A percentile compares a stretch with the other conserved stretches of the same genome.
Evolutionary conservation across 139 green algal species (phyloP).

Genomic region (Asterochloris sp.): DNA sequence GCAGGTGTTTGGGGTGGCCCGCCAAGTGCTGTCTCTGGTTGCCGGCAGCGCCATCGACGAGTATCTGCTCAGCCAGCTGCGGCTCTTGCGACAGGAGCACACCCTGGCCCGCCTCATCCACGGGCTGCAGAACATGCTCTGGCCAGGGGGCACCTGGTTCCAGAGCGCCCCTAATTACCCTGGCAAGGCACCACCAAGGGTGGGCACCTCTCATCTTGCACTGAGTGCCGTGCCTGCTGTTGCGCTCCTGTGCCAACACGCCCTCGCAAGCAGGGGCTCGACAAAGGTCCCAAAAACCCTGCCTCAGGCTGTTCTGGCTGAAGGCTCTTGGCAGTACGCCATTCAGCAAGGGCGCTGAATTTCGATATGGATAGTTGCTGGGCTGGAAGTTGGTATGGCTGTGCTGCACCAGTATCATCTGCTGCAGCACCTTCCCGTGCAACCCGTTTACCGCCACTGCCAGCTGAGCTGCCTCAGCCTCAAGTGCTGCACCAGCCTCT

Average conservation of each 20-base stretch:
- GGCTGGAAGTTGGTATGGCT: too few species aligned
- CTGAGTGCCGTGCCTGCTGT: background rate
- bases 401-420: too few species aligned
- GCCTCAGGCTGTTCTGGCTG: too few species aligned
- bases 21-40: conserved; percentile 63
- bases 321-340: too few species aligned
- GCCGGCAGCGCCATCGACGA: conserved; percentile 73
- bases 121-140: conserved; percentile 60
- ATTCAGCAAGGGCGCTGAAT: too few species aligned
- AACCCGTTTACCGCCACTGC: too few species aligned
- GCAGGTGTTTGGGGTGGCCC: conserved; percentile 48
- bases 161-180: conserved; percentile 1
- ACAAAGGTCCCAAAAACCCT: too few species aligned
- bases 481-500: too few species aligned
- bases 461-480: too few species aligned
- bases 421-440: too few species aligned
- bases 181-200: background rate
- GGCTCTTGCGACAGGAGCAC: conserved; percentile 51
- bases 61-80: conserved; percentile 48
- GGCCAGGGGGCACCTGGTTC: conserved; percentile 72
- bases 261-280: too few species aligned
- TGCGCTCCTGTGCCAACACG: background rate
- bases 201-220: background rate
- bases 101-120: conserved; percentile 61
- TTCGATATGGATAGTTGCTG: too few species aligned